These are phyloP conservation scores for Phlyctochytrium bullatum DNA, from an alignment of 192 early-diverging fungal species.

Conservation along the genomic window DNA sequence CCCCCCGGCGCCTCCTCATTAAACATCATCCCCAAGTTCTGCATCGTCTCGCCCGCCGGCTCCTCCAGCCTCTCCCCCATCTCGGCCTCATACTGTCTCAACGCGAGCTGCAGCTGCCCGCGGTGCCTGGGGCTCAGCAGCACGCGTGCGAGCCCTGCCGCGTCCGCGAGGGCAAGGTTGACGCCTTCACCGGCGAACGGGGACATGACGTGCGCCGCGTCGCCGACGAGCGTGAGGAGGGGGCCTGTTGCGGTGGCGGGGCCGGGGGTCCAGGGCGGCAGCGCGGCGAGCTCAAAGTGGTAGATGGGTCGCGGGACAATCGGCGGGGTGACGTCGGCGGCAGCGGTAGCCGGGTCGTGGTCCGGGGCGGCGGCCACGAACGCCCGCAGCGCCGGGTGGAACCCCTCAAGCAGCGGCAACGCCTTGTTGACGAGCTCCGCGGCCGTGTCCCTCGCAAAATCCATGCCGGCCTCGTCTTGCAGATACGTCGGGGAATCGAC, in stretches of 20 bases:
- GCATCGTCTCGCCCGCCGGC: neutral
- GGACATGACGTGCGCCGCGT: conserved; percentile 15
- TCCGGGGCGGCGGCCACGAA: neutral
- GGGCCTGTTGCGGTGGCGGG: neutral
- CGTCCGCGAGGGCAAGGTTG: conserved; percentile 25
- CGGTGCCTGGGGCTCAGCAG: neutral
- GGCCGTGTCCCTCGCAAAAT: neutral
- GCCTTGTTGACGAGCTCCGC: neutral
- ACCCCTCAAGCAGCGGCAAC: neutral
- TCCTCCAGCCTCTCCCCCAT: neutral
- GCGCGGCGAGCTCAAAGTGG: too few species aligned
- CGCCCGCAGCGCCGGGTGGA: neutral
- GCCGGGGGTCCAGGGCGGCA: neutral
- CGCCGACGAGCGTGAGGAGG: neutral
- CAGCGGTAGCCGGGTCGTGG: neutral
- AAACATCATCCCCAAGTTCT: conserved; percentile 3
- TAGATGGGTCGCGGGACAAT: conserved; percentile 6
- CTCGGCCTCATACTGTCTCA: neutral
- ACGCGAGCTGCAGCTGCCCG: neutral
- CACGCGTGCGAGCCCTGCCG: conserved; percentile 9
- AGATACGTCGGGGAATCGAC: too few species aligned
- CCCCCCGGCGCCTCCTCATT: neutral
- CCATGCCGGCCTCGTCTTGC: neutral
- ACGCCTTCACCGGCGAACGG: conserved; percentile 27
- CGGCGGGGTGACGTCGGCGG: neutral